Evolutionary conservation across 1,284 basidiomycete species (phyloP), one percentile per base, ranked within the genome.

Genomic region (Coriolopsis trogii): DNA sequence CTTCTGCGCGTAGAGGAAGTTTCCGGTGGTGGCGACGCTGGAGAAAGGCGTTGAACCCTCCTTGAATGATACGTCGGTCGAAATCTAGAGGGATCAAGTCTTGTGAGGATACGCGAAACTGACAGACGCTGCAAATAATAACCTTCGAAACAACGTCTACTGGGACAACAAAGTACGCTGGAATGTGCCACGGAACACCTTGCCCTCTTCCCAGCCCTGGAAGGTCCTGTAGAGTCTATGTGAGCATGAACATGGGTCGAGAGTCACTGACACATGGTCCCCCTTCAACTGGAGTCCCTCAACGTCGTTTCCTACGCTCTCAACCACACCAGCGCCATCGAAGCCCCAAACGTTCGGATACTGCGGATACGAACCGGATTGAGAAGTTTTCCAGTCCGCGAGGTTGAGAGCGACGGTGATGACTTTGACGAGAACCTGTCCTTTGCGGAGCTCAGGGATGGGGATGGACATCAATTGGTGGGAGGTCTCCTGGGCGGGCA

Each of bases 131-230:
- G n/a, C n/a, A 6, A 36, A 20, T 20, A 18, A 20, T 9, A 20
- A 40, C 49, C 49, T 51, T 51, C 3, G 29, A 28, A 15, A 44
- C n/a, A 25, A 40, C 24, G 18, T 46, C n/a, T 12, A 37, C 24
- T n/a, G 30, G 29, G 3, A 24, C 24, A 21, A 39, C 42, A 4
- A 33, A 24, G 20, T 49, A 54, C 55, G 67, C 8, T 81, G 78
- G 46, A 77, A 76, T 1, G 76, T 71, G 21, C 81, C 48, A 21
- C 72, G 74, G 6, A 64, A 49, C 0, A 77, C 77, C 20, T 80
- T 69, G 76, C 79, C 46, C 4, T 29, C n/a, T 23, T 12, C 10
- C 24, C 20, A 28, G 8, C 41, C 42, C 21, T 46, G 46, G 8
- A 41, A 30, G n/a, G 31, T 37, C 8, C 49, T 51, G 25, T 7